A percentile compares a stretch with the other conserved stretches of the same genome.
phyloP scores from a whole-genome alignment of 2,329 filamentous ascomycete genomes.

The Aspergillus pseudoterreus region DNA sequence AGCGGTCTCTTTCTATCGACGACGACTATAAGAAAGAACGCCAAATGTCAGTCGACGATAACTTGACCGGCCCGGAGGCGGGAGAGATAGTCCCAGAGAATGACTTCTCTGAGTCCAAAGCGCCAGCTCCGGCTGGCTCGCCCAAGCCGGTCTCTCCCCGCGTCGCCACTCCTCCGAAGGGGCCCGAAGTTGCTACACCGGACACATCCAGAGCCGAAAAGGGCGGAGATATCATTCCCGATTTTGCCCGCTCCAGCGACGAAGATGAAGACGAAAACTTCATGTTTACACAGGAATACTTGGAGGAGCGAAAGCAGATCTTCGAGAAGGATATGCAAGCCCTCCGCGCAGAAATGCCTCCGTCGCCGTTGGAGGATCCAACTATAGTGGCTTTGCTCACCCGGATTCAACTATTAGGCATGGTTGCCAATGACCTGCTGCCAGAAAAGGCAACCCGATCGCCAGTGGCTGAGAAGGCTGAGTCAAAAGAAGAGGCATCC shows the following conservation, averaged over 20 bases:
- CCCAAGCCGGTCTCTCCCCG: slow-evolving; percentile 1
- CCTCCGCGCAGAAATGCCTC: slow-evolving; percentile 42
- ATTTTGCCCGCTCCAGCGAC: slow-evolving; percentile 35
- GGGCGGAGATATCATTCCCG: slow-evolving; percentile 25
- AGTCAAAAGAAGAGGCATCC: slow-evolving; percentile 1
- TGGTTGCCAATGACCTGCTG: slow-evolving; percentile 34
- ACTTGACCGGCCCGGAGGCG: slow-evolving; percentile 11
- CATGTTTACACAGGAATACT: slow-evolving; percentile 46
- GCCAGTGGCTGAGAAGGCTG: slow-evolving; percentile 1
- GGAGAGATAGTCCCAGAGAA: slow-evolving; percentile 13
- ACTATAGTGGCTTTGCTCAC: slow-evolving; percentile 39
- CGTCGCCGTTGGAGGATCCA: slow-evolving; percentile 40
- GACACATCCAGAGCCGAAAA: slow-evolving; percentile 7
- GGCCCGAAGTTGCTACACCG: slow-evolving; percentile 1
- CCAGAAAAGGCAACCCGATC: slow-evolving; percentile 17
- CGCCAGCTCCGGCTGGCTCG: not conserved
- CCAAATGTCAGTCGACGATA: slow-evolving; percentile 11
- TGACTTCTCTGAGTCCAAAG: slow-evolving; percentile 5
- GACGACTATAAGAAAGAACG: slow-evolving; percentile 18
- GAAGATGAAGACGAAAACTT: slow-evolving; percentile 45
- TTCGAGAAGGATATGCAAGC: slow-evolving; percentile 44
- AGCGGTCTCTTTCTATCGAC: slow-evolving; percentile 14
- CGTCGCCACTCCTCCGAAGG: slow-evolving; percentile 1
- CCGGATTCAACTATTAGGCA: slow-evolving; percentile 43
- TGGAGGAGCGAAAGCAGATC: slow-evolving; percentile 42